Base-by-base conservation (phyloP, 2,329 filamentous ascomycete genomes). In the Exophiala spinifera region DNA sequence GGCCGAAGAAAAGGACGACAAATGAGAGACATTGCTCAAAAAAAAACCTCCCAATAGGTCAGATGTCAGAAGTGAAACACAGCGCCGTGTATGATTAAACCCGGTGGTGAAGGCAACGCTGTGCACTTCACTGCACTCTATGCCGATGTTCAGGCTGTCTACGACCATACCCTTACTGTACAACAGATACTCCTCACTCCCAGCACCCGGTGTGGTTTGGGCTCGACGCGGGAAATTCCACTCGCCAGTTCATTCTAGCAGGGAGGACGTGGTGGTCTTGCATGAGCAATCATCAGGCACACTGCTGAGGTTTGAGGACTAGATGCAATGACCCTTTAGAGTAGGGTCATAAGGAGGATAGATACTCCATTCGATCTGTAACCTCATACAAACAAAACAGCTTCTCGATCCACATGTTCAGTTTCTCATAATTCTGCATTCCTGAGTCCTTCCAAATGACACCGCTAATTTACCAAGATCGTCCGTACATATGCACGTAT, bases 1-100 rank as follows among this genome's bases (percentile, higher is more conserved):
- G 11, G 37, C 53, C 17, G 53, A 55, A 14, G 21, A 53, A 44
- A 47, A 28, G 5, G 57, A 53, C 11, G 43, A 54, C 7, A 47
- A 43, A 20, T 49, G 45, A 53, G n/a, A 23, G 17, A 20, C 8
- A 3, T 15, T 11, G 33, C 34, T 25, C 23, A 7, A 10, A 31
- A 10, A 31, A 31, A 10, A 39, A 17, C 1, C 14, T 6, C 3
- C 36, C 15, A 11, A 39, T 15, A 3, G 7, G 7, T 15, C 4
- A 39, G n/a, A n/a, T n/a, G n/a, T 25, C 23, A 25, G 4, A 4
- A 25, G 23, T 31, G 20, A 19, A 31, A 37, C 46, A 48, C 33
- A 15, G 33, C 28, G 20, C 15, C 20, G 15, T 33, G 23, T 15
- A 11, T 39, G 36, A 11, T 19, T 39, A 39, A 19, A 19, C 14